Evolutionary conservation across 1,284 basidiomycete genomes (phyloP).

Genomic region (Leccinum pallidistipes): DNA sequence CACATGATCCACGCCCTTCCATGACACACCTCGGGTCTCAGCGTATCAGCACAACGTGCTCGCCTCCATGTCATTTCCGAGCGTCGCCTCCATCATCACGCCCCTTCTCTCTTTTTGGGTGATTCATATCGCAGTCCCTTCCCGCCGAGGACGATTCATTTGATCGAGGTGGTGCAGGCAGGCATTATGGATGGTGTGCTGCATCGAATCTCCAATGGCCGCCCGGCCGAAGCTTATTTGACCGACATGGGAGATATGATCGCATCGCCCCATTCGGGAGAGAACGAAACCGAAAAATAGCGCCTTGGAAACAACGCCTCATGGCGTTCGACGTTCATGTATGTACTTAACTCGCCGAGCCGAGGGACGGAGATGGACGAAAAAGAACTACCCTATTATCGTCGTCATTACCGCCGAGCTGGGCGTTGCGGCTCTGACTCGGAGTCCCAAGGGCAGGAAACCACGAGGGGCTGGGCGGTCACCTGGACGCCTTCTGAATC

Average conservation of each 20-base stretch:
- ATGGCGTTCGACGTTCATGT: neutral
- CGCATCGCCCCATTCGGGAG: conserved; percentile 8
- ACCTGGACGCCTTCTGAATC: neutral
- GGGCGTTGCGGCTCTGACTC: neutral
- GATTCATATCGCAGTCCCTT: conserved; percentile 7
- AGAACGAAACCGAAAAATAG: neutral
- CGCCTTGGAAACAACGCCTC: conserved; percentile 8
- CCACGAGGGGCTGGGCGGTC: conserved; percentile 22
- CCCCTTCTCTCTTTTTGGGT: neutral
- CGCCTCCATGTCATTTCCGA: conserved; percentile 27
- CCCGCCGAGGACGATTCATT: conserved; percentile 13
- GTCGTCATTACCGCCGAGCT: conserved; percentile 13
- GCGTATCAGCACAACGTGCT: conserved; percentile 15
- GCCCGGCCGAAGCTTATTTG: conserved; percentile 5
- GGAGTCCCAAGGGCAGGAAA: conserved; percentile 25
- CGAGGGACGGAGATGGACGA: conserved; percentile 13
- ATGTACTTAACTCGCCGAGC: conserved; percentile 4
- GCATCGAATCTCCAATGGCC: conserved; percentile 5
- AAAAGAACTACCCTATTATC: conserved; percentile 1
- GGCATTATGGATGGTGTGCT: conserved; percentile 4
- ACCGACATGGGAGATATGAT: conserved; percentile 10
- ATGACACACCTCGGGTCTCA: conserved; percentile 14
- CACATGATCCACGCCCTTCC: conserved; percentile 21
- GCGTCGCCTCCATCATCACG: conserved; percentile 4
- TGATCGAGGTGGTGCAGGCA: conserved; percentile 9